Evolutionary conservation across 805 yeast species (phyloP).

Genomic region (Metschnikowia vanudenii): DNA sequence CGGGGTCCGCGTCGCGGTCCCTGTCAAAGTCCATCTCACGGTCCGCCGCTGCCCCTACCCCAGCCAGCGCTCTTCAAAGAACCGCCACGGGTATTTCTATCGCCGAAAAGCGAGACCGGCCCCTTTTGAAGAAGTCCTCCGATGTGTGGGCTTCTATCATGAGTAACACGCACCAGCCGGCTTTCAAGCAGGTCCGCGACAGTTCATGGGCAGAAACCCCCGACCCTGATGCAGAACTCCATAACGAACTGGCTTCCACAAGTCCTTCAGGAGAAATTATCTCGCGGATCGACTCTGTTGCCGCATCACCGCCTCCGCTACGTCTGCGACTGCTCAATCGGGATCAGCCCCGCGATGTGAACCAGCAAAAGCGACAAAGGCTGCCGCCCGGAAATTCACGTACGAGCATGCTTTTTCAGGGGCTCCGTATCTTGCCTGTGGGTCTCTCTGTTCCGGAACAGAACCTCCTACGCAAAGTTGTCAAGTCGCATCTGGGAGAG

Average conservation of each 20-base stretch:
- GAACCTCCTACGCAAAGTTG: constrained; percentile 39
- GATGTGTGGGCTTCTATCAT: constrained; percentile 47
- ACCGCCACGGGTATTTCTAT: not conserved
- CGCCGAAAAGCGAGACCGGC: constrained; percentile 11
- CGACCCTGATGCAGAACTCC: constrained; percentile 1
- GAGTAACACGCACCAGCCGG: constrained; percentile 23
- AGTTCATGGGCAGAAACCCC: constrained; percentile 28
- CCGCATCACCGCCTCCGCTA: constrained; percentile 1
- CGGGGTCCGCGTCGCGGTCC: not conserved
- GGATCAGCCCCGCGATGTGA: no score
- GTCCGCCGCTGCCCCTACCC: no score
- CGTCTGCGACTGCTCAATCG: no score
- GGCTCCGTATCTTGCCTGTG: constrained; percentile 40
- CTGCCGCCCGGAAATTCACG: not conserved
- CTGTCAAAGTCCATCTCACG: not conserved
- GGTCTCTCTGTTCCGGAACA: constrained; percentile 43
- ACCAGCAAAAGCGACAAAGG: no score
- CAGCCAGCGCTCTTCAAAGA: no score
- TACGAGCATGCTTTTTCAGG: constrained; percentile 36
- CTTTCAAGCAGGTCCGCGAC: constrained; percentile 17
- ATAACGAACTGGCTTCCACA: not conserved
- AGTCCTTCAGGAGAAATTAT: not conserved
- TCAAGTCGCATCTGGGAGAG: constrained; percentile 47
- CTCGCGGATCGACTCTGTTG: not conserved
- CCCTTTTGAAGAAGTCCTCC: constrained; percentile 23